Base-by-base conservation (phyloP, 768 basidiomycete species). In the Gyrodon lividus region DNA sequence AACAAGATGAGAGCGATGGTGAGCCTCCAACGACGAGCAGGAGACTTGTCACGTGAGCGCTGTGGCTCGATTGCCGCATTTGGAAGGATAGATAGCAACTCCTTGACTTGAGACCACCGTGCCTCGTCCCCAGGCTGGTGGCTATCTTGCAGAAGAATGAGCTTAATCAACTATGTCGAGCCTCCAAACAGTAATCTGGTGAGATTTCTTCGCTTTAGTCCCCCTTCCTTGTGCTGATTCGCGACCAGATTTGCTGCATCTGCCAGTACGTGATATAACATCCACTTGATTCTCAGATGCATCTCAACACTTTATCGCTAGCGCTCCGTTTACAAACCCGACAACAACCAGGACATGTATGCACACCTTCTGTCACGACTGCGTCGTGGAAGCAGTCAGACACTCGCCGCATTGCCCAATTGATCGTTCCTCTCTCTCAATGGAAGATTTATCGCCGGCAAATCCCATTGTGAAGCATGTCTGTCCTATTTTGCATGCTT, bases 281-380 rank as follows among this genome's bases (percentile, higher is more conserved):
- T 37, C 43, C 39, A 23, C 37, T 33, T 35, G 22, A 50, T 19
- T 52, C 55, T 35, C 28, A 46, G 52, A 52, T 56, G 51, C 51
- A 44, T 44, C 20, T 35, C 26, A 42, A 48, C 44, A 17, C 24
- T 19, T 43, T 28, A 4, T 52, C 33, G 20, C 40, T 61, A 87
- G 86, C 20, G 75, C 77, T 49, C 89, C 91, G 3, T 93, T 94
- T 62, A 70, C 82, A 7, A 80, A 91, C 26, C 93, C 92, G 9
- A 78, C 77, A 1, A 88, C 87, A 0, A 85, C 89, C 0, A 77
- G 70, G 35, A 81, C 85, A 7, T 95, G 93, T 59, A 75, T 80
- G 52, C 93, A 92, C 64, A 95, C 91, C 0, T 95, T 95, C 67
- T 96, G 93, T 66, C 70, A 70, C n/a, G 84, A 82, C 26, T 96